Base-by-base conservation (phyloP, 2,329 filamentous ascomycete genomes). In the Aspergillus awamori region DNA sequence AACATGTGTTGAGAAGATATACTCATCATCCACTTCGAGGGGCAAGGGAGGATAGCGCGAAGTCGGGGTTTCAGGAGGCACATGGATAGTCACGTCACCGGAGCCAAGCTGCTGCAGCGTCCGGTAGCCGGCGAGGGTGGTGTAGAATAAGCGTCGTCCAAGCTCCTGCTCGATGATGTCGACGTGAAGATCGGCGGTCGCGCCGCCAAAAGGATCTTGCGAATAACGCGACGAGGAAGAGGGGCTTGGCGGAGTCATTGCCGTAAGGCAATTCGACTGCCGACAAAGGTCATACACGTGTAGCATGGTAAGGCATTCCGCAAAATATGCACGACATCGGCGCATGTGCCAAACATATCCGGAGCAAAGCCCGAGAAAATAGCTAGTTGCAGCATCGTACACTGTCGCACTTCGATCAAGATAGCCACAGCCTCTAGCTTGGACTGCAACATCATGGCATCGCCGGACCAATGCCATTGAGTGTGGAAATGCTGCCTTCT, bases 11-110 rank as follows among this genome's bases (percentile, higher is more conserved):
- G 88, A 81, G 60, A 88, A 88, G 60, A 97, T 90, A 70, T 87
- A 93, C 60, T 89, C 87, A 74, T 97, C 93, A 67, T 97, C 93
- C 1, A 96, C 87, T 69, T 96, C 92, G 20, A 89, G 80, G 0
- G 93, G 93, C 11, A 93, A 82, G 7, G 91, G 89, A 3, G 93
- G 93, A 67, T 95, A 92, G 4, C 87, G 89, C 47, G 92, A 86
- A 26, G 84, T 87, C 0, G 87, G 86, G 0, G 91, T 96, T 1
- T 89, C 87, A 3, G 92, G 92, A 8, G 90, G 87, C 54, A 96
- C 87, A 38, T 90, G 84, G 39, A 93, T 80, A 68, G 93, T 91
- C 38, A 86, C 86, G 63, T 90, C 88, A 0, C 86, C 86, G 15
- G 86, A 86, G 36, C 91, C 92, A 17, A 95, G 79, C 72, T 96